Conservation (phyloP, 805 yeast species). For the Lipomyces kockii region DNA sequence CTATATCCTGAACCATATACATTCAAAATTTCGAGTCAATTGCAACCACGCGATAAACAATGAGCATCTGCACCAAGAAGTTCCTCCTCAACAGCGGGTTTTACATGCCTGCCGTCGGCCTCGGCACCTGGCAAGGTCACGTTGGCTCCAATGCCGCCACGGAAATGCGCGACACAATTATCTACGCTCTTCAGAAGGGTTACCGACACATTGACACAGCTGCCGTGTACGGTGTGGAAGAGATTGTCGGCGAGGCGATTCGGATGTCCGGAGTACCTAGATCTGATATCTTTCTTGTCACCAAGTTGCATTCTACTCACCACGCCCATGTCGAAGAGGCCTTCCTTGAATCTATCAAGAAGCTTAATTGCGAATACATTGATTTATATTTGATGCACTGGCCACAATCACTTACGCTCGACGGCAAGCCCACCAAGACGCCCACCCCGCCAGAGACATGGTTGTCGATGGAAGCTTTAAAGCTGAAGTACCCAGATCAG, state of each 20-base stretch:
- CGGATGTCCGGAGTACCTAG: constrained; percentile 50
- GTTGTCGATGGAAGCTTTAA: constrained; percentile 61
- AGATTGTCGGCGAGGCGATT: constrained; percentile 62
- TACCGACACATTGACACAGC: constrained; percentile 79
- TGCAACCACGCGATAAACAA: background rate
- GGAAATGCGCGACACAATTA: constrained; percentile 56
- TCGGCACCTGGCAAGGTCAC: constrained; percentile 69
- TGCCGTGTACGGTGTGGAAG: constrained; percentile 67
- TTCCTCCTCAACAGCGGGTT: constrained; percentile 57
- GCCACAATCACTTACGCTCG: constrained; percentile 54
- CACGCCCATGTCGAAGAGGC: constrained; percentile 52
- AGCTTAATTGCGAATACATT: constrained; percentile 62
- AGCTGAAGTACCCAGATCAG: constrained; percentile 64
- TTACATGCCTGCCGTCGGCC: constrained; percentile 65
- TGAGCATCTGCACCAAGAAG: constrained; percentile 5
- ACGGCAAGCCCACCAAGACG: constrained; percentile 52
- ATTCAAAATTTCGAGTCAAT: background rate
- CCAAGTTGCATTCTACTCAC: constrained; percentile 59
- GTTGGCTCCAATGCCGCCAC: constrained; percentile 59
- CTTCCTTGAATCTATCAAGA: constrained; percentile 55
- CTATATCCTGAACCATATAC: background rate
- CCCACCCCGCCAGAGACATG: constrained; percentile 74
- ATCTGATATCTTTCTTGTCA: constrained; percentile 64
- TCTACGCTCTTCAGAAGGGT: constrained; percentile 65
- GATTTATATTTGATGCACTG: constrained; percentile 72